phyloP scores from a whole-genome alignment of 306 rosid species.

The Nissolia schottii region DNA sequence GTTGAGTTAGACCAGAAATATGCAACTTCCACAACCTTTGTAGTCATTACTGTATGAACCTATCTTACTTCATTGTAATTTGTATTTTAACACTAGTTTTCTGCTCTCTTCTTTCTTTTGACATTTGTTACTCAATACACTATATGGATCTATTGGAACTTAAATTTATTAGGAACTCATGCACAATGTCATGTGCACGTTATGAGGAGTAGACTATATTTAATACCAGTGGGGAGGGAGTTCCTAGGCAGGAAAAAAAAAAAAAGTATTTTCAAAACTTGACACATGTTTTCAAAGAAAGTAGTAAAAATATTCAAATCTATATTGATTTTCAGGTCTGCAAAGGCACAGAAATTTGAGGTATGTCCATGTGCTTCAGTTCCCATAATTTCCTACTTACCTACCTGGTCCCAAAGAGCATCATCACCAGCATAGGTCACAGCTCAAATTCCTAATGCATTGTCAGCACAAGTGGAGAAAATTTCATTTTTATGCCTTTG shows the following conservation, averaged over 20 bases:
- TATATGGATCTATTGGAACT: too few relatives aligned
- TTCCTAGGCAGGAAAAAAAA: background rate
- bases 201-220: background rate
- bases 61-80: background rate
- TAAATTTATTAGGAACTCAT: too few relatives aligned
- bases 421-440: conserved; percentile 3
- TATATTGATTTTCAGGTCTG: background rate
- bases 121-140: too few relatives aligned
- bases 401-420: conserved; percentile 3
- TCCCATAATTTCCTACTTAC: conserved; percentile 16
- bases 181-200: background rate
- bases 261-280: background rate
- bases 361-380: conserved; percentile 6
- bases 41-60: background rate
- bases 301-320: background rate
- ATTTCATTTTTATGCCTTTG: conserved; percentile 29
- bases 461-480: background rate
- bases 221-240: background rate
- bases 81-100: too few relatives aligned
- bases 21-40: background rate
- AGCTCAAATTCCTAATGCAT: conserved; percentile 16
- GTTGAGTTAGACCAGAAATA: background rate
- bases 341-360: background rate
- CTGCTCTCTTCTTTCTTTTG: too few relatives aligned
- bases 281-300: background rate